Evolutionary conservation across 495 filamentous ascomycete species (phyloP).

Genomic region (Cladorrhinum samala): DNA sequence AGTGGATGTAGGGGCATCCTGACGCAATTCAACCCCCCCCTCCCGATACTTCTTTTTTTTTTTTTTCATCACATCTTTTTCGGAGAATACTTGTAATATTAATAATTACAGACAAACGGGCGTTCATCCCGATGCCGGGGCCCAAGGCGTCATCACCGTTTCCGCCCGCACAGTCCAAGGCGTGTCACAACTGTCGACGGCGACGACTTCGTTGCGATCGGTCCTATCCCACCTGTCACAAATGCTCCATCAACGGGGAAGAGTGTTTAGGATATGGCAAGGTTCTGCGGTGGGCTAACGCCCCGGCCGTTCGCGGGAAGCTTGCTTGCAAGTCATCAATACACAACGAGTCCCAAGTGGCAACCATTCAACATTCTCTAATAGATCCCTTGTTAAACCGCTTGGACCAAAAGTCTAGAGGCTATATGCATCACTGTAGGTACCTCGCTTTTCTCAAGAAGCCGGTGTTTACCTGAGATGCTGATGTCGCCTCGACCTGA

Average conservation of each 20-base stretch:
- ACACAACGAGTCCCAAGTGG: not conserved
- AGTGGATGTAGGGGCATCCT: not conserved
- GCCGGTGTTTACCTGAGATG: too few species aligned
- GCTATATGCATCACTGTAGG: conserved; percentile 49
- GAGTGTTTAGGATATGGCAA: conserved; percentile 40
- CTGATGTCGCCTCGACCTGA: not conserved
- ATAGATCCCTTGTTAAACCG: conserved; percentile 35
- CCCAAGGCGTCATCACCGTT: not conserved
- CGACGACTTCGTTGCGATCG: conserved; percentile 50
- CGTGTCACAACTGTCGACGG: conserved; percentile 38
- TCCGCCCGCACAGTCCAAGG: conserved; percentile 5
- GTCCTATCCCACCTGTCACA: conserved; percentile 42
- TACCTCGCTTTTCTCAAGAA: not conserved
- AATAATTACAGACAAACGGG: not conserved
- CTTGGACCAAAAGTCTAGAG: conserved; percentile 32
- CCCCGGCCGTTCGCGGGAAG: conserved; percentile 36
- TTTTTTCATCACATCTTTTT: not conserved
- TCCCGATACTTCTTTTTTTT: not conserved
- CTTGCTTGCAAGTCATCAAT: conserved; percentile 14
- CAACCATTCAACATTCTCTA: conserved; percentile 7
- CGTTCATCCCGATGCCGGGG: conserved; percentile 8
- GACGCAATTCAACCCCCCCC: not conserved
- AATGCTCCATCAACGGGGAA: conserved; percentile 42
- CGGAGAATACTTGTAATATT: not conserved
- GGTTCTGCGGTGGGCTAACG: conserved; percentile 36